Base-by-base conservation (phyloP, 257 asterid species). In the Solanum dulcamara region DNA sequence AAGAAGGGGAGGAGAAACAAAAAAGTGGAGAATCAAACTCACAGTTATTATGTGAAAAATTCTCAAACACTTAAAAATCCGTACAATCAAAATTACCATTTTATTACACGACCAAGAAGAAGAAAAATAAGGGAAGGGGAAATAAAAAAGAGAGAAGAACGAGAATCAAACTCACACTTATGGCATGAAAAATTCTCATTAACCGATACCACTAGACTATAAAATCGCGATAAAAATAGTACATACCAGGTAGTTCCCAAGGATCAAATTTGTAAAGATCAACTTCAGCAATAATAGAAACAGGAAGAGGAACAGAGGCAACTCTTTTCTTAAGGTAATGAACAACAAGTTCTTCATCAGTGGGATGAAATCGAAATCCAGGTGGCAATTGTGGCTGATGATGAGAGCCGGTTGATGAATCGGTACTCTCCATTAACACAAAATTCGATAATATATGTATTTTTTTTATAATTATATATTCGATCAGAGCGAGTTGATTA, bases 361-460 rank as follows among this genome's bases (percentile, higher is more conserved):
- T 91, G 1, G 93, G 93, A 83, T 91, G 93, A 87, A 91, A 91
- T 46, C 93, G 92, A 33, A 91, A 91, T 13, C 92, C 92, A n/a
- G 92, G 93, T 14, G 91, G 92, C 22, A 91, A 88, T n/a, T 89
- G 91, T 13, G 92, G 92, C 75, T 89, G 92, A 83, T 86, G 91
- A 15, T 88, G 80, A 67, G 84, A 81, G 18, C 87, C 87, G n/a
- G 86, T 86, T 24, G 92, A 88, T 48, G 92, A 88, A 84, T 89
- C 92, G 4, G 92, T 88, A 51, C 90, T 87, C 72, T 89, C 92
- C 92, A 89, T 89, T 32, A 33, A 30, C 22, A 33, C 4, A 55
- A 60, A 5, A 2, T 0, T 46, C n/a, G 30, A 10, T 28, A 64
- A n/a, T n/a, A n/a, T n/a, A n/a, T n/a, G n/a, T n/a, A n/a, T n/a